Conservation (phyloP, 1,139 yeast genomes). For the Hansenula lynferdii region DNA sequence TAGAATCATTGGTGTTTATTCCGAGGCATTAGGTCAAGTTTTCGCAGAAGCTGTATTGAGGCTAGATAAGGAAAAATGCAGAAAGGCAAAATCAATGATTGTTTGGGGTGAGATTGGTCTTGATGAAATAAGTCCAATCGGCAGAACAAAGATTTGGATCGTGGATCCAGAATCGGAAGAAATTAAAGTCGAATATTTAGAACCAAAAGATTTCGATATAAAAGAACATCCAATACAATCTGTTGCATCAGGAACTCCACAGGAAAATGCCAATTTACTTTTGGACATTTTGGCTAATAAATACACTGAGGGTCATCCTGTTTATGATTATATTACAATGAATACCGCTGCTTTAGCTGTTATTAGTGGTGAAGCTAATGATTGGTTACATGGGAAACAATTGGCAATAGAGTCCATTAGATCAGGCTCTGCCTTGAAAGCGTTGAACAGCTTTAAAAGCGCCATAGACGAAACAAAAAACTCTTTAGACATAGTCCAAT, state of each 20-base stretch:
- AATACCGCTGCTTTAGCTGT: slow-evolving; percentile 86
- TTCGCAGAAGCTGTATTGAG: slow-evolving; percentile 77
- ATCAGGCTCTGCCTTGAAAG: slow-evolving; percentile 59
- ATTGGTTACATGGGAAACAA: slow-evolving; percentile 75
- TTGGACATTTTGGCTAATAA: slow-evolving; percentile 50
- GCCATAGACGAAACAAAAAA: slow-evolving; percentile 36
- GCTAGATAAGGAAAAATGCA: slow-evolving; percentile 44
- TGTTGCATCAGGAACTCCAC: slow-evolving; percentile 85
- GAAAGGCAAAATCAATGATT: slow-evolving; percentile 61
- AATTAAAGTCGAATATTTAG: slow-evolving; percentile 34
- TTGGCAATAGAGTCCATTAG: slow-evolving; percentile 65
- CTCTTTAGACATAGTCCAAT: too few relatives aligned
- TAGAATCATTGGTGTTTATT: slow-evolving; percentile 84
- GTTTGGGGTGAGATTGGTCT: slow-evolving; percentile 90
- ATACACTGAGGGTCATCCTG: slow-evolving; percentile 46
- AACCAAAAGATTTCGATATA: slow-evolving; percentile 75
- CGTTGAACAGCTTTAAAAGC: slow-evolving; percentile 52
- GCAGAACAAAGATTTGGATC: slow-evolving; percentile 76
- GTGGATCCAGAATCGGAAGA: slow-evolving; percentile 44
- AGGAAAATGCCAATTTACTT: slow-evolving; percentile 69
- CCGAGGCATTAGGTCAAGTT: slow-evolving; percentile 70
- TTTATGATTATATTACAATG: slow-evolving; percentile 81
- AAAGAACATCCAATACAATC: slow-evolving; percentile 62
- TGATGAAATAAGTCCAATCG: slow-evolving; percentile 91
- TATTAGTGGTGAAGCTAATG: slow-evolving; percentile 59